Base-by-base conservation (phyloP, 495 filamentous ascomycete genomes). In the Penicillium samsonianum region DNA sequence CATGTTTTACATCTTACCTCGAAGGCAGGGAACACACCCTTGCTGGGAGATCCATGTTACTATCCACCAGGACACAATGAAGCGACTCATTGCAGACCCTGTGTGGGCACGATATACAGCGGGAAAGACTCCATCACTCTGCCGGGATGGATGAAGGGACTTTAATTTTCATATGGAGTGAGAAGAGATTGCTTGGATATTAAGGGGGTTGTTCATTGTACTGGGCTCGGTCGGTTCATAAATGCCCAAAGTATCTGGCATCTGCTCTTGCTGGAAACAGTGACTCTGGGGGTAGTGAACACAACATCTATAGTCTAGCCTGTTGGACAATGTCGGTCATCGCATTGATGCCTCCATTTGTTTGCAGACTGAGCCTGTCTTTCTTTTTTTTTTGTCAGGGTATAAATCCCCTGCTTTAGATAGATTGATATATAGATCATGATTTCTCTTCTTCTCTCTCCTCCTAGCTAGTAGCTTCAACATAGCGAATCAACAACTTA, bases 1-100 rank as follows among this genome's bases (percentile, higher is more conserved):
- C 38, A 42, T 42, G 38, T 42, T 42, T 42, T 42, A 42, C 38
- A 42, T 42, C n/a, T 42, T 42, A 42, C 38, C 38, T 42, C 38
- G 38, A 42, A 42, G 38, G 38, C 38, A 42, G 38, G n/a, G 2
- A 16, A 42, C 12, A 42, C 6, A 42, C 17, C 14, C 38, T 42
- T 42, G 38, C 38, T 42, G 38, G 38, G 38, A 42, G 38, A 42
- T 42, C n/a, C 38, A 42, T 42, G 38, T 42, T 42, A 42, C 38
- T 42, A 42, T 42, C 38, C 38, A 42, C 38, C 38, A 42, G 38
- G 38, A 42, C 38, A 42, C 38, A 19, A 42, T 42, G 38, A 42
- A 42, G 38, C 38, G 38, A 42, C 38, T 42, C 38, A 42, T 42
- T 42, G 38, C 38, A 42, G 38, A 42, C 38, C 38, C 38, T 42